Percentiles rank a stretch among this genome's conserved stretches.
phyloP scores from a whole-genome alignment of 75 land plant genomes.

The Pinus albicaulis region DNA sequence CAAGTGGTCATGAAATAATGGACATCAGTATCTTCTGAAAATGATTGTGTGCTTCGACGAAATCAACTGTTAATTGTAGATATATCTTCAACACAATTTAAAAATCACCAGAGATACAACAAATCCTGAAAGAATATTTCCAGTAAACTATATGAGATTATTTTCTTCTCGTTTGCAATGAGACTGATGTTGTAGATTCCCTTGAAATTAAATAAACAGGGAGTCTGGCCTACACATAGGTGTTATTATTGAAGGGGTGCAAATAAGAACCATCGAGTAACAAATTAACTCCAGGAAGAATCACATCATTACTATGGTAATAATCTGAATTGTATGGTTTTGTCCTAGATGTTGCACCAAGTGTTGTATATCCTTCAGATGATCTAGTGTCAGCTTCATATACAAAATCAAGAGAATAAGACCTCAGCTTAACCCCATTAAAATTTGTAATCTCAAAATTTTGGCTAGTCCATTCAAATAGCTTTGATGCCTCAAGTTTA shows the following conservation, averaged over 20 bases:
- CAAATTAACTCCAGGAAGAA: constrained; percentile 86
- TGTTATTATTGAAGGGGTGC: constrained; percentile 72
- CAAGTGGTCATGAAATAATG: too few species aligned
- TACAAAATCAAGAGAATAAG: constrained; percentile 68
- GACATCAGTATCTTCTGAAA: too few species aligned
- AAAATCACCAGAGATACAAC: too few species aligned
- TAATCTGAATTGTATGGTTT: constrained; percentile 64
- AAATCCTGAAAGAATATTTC: too few species aligned
- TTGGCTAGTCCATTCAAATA: too few species aligned
- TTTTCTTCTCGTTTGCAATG: constrained; percentile 27
- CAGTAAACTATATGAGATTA: too few species aligned
- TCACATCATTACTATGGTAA: constrained; percentile 62
- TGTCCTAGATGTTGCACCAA: constrained; percentile 12
- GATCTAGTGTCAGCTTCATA: constrained; percentile 59
- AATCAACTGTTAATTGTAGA: too few species aligned
- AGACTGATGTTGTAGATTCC: constrained; percentile 66
- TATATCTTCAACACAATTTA: too few species aligned
- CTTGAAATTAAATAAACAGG: constrained; percentile 80
- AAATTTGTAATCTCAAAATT: too few species aligned
- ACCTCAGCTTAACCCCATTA: too few species aligned
- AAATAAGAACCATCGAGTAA: constrained; percentile 78
- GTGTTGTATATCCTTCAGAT: constrained; percentile 35
- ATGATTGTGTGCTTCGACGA: too few species aligned
- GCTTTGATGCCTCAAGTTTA: too few species aligned
- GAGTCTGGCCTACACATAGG: constrained; percentile 91